Evolutionary conservation across 2,329 filamentous ascomycete species (phyloP), one percentile per base, ranked within the genome.

Genomic region (Venturia carpophila): DNA sequence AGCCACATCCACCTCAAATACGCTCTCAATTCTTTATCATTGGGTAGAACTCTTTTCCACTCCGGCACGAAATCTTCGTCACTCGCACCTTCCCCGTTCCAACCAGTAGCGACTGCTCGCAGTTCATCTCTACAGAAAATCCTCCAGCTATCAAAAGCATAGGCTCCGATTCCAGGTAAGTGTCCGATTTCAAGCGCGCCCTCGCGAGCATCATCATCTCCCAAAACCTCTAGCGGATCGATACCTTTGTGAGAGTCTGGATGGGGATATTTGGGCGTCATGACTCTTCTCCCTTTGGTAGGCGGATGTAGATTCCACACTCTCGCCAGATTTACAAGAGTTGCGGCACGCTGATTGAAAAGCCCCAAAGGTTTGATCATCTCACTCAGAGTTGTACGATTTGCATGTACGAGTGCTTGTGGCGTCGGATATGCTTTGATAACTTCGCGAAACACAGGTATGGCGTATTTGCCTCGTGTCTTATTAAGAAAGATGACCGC

Each of bases 1-100:
- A 94, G 83, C 92, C 92, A 96, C 85, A 92, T 90, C 92, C 92
- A 97, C 47, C 88, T 83, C 71, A 97, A 75, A 76, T 87, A 96
- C 0, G 91, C 91, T 55, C 90, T 82, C n/a, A 97, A 78, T 75
- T 97, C 92, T 76, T 96, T 97, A 75, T 97, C 92, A 55, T 81
- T 78, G 0, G 92, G 91, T 61, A 89, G 73, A 0, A 96, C 91
- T 3, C 90, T 83, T 82, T 92, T 94, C 92, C 92, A 97, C 75
- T 97, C 92, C 0, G 91, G 90, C 70, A 91, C 87, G 72, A 92
- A 91, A 17, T 37, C 69, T 4, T 66, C 64, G 7, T 37, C 52
- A n/a, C 56, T 43, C 69, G 70, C 77, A 68, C 69, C 83, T 72
- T 70, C 79, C 1, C 88, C 89, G 70, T 85, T 87, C 84, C 87